phyloP scores from a whole-genome alignment of 495 filamentous ascomycete species.

The Trichoderma virens region DNA sequence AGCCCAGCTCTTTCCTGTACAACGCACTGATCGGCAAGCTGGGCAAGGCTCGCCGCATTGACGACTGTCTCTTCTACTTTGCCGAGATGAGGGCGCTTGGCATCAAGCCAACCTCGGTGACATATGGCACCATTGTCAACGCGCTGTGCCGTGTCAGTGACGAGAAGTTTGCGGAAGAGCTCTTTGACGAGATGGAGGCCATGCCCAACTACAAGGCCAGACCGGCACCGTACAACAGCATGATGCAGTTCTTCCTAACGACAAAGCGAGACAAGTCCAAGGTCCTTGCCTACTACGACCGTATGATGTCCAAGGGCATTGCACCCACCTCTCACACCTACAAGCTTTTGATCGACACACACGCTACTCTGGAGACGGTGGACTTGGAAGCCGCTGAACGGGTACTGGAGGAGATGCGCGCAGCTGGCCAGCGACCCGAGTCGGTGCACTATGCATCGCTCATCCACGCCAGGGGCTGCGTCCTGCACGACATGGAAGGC shows the following conservation, averaged over 20 bases:
- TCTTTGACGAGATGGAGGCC: constrained; percentile 98
- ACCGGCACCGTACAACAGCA: constrained; percentile 92
- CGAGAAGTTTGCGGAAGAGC: constrained; percentile 93
- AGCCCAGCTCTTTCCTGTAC: constrained; percentile 94
- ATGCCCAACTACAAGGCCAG: constrained; percentile 99
- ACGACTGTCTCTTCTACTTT: constrained; percentile 97
- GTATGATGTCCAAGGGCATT: constrained; percentile 83
- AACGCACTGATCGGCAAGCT: constrained; percentile 98
- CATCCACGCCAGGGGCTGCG: constrained; percentile 93
- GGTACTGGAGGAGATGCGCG: constrained; percentile 70
- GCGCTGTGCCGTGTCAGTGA: constrained; percentile 95
- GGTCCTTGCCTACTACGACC: constrained; percentile 91
- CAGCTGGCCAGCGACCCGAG: constrained; percentile 67
- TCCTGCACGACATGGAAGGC: constrained; percentile 79
- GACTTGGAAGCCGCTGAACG: constrained; percentile 86
- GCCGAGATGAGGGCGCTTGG: constrained; percentile 89
- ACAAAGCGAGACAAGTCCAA: constrained; percentile 93
- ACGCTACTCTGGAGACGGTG: constrained; percentile 87
- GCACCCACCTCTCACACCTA: constrained; percentile 91
- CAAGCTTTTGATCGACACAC: constrained; percentile 93
- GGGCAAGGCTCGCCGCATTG: constrained; percentile 92
- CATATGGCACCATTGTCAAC: constrained; percentile 96
- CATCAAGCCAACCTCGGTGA: constrained; percentile 93
- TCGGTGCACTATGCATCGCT: constrained; percentile 92
- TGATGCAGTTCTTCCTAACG: constrained; percentile 98